These are phyloP conservation scores for Ustilago trichophora DNA, from an alignment of 1,284 basidiomycete species.

Conservation along the genomic window DNA sequence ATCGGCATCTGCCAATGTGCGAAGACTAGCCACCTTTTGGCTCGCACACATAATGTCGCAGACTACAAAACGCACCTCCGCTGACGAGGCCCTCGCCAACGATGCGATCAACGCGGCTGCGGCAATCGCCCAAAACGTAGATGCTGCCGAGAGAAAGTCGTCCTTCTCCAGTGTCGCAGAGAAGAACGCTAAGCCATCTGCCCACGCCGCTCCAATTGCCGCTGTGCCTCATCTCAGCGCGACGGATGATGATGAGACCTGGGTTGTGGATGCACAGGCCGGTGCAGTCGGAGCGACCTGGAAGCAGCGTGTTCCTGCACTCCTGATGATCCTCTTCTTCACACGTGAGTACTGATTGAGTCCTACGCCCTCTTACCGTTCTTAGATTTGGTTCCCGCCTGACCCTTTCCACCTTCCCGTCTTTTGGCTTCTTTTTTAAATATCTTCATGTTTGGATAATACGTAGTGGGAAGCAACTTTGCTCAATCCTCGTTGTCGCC, in stretches of 20 bases:
- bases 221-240: constrained; percentile 4
- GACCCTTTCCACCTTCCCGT: no score
- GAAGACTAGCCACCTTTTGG: no score
- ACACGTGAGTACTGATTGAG: no score
- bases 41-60: constrained; percentile 13
- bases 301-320: constrained; percentile 29
- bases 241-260: background rate
- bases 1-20: no score
- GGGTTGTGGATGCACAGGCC: constrained; percentile 9
- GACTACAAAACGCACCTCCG: background rate
- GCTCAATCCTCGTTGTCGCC: constrained; percentile 59
- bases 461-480: constrained; percentile 53
- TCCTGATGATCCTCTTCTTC: constrained; percentile 32
- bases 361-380: no score
- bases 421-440: no score
- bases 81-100: background rate
- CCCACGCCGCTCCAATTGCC: background rate
- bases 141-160: background rate
- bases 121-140: background rate
- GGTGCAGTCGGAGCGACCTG: constrained; percentile 31
- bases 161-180: constrained; percentile 1
- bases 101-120: background rate
- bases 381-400: background rate
- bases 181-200: background rate
- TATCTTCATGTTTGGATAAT: no score